A percentile compares a stretch with the other conserved stretches of the same genome.
Evolutionary conservation across 768 basidiomycete genomes (phyloP).

Genomic region (Mycena amicta): DNA sequence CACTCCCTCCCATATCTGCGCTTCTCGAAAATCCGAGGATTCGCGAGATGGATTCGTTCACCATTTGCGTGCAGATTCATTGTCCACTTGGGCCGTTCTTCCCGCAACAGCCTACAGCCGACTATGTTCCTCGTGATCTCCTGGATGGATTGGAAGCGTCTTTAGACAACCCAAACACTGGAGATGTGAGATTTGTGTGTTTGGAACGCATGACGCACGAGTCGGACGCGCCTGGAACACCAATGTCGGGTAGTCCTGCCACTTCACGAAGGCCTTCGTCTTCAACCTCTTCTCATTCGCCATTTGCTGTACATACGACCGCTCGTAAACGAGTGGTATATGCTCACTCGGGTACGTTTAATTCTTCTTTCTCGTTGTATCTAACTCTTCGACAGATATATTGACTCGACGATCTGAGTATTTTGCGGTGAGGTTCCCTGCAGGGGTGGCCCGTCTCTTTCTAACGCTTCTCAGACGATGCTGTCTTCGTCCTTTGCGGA

Average conservation of each 20-base stretch:
- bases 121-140: conserved; percentile 66
- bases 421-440: conserved; percentile 47
- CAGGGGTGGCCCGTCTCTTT: not conserved
- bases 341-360: conserved; percentile 58
- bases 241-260: conserved; percentile 30
- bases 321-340: conserved; percentile 77
- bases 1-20: conserved; percentile 61
- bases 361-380: not conserved
- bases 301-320: conserved; percentile 45
- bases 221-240: conserved; percentile 27
- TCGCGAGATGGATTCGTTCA: conserved; percentile 64
- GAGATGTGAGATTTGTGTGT: conserved; percentile 77
- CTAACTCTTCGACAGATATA: conserved; percentile 42
- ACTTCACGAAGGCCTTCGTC: conserved; percentile 41
- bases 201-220: conserved; percentile 51
- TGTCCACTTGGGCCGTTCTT: conserved; percentile 58
- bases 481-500: conserved; percentile 73
- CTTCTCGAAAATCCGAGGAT: conserved; percentile 64
- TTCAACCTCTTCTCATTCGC: conserved; percentile 44
- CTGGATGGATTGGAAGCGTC: conserved; percentile 71
- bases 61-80: conserved; percentile 76
- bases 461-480: conserved; percentile 46
- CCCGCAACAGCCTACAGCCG: conserved; percentile 66
- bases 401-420: conserved; percentile 76
- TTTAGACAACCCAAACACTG: conserved; percentile 75